phyloP scores from a whole-genome alignment of 768 basidiomycete species.

The Mycena vitilis region DNA sequence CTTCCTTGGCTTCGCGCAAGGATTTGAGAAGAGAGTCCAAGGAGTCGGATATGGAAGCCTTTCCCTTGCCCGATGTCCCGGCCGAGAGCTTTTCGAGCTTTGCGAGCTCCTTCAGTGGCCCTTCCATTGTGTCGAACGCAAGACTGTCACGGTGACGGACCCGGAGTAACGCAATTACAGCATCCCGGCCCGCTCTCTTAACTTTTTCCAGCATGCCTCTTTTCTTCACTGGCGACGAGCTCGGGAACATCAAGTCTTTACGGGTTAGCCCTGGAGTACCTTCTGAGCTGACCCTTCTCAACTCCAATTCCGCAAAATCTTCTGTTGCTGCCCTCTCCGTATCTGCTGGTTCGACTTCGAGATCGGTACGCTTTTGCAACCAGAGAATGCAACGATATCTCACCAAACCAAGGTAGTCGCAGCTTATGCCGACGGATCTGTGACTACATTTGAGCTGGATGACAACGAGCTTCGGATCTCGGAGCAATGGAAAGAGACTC shows the following conservation, averaged over 20 bases:
- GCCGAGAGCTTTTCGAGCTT: conserved; percentile 77
- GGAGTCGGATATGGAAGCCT: conserved; percentile 67
- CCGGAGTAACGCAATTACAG: no score
- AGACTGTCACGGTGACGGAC: no score
- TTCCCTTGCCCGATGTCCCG: conserved; percentile 58
- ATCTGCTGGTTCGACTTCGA: conserved; percentile 40
- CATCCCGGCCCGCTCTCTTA: neutral
- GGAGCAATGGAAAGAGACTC: conserved; percentile 73
- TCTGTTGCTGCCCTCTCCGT: conserved; percentile 48
- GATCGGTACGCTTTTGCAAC: conserved; percentile 51
- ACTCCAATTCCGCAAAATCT: conserved; percentile 44
- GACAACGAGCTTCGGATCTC: conserved; percentile 56
- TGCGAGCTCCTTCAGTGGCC: conserved; percentile 79
- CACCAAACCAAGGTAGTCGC: conserved; percentile 72
- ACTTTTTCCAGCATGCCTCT: conserved; percentile 60
- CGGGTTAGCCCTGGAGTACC: conserved; percentile 49
- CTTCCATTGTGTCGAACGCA: conserved; percentile 64
- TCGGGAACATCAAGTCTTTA: conserved; percentile 78
- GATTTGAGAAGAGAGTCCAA: conserved; percentile 73
- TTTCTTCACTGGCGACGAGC: conserved; percentile 83
- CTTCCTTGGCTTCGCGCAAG: conserved; percentile 66
- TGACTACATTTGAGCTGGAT: conserved; percentile 55
- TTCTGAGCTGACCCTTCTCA: conserved; percentile 45
- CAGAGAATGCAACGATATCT: conserved; percentile 22
- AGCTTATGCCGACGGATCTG: conserved; percentile 70